Conservation (phyloP, 2,329 filamentous ascomycete genomes). For the Phaeoacremonium minimum region DNA sequence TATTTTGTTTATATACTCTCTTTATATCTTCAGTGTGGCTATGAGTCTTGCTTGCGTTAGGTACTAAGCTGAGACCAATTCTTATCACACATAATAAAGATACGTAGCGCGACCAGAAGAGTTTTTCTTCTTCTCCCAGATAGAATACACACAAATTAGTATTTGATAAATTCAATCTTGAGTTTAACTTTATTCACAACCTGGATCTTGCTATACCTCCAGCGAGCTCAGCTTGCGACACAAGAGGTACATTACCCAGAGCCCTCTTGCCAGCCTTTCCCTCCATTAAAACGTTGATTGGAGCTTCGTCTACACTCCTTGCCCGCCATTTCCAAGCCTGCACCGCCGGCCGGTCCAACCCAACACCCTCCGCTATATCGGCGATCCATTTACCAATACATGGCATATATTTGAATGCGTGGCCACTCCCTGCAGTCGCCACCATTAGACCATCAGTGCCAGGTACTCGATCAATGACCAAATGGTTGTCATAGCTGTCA, state of each 20-base stretch:
- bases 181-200: too few species aligned
- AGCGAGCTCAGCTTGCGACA: background rate
- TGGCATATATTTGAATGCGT: slow-evolving; percentile 29
- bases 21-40: too few species aligned
- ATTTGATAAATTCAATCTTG: too few species aligned
- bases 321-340: slow-evolving; percentile 3
- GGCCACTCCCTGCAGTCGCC: slow-evolving; percentile 5
- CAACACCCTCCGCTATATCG: slow-evolving; percentile 2
- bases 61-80: too few species aligned
- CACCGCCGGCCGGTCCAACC: background rate
- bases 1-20: too few species aligned
- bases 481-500: background rate
- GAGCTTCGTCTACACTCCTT: background rate
- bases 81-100: too few species aligned
- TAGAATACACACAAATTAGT: too few species aligned
- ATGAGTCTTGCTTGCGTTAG: too few species aligned
- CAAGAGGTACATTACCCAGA: background rate
- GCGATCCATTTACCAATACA: slow-evolving; percentile 17
- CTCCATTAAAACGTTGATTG: slow-evolving; percentile 1
- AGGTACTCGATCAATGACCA: background rate
- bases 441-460: background rate
- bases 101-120: too few species aligned
- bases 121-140: too few species aligned
- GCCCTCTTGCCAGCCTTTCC: background rate
- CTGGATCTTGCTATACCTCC: too few species aligned